Evolutionary conservation across 805 yeast genomes (phyloP).

Genomic region (Schizosaccharomyces lindneri): DNA sequence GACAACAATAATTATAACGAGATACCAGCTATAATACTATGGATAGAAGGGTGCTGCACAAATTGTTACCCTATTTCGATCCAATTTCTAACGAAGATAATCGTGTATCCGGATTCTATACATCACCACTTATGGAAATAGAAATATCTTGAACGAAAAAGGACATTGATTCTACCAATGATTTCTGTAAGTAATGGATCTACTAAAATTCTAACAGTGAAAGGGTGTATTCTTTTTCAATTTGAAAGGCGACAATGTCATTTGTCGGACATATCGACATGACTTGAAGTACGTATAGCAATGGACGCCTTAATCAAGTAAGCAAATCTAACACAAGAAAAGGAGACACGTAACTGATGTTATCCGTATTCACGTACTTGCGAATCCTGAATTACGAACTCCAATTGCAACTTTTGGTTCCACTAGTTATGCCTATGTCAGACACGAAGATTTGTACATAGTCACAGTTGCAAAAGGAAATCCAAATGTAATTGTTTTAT

Average conservation of each 20-base stretch:
- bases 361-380: slow-evolving; percentile 75
- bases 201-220: neutral
- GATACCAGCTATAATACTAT: too few species aligned
- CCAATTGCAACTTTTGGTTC: slow-evolving; percentile 74
- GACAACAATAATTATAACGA: too few species aligned
- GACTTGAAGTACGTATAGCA: slow-evolving; percentile 39
- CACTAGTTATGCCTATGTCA: slow-evolving; percentile 66
- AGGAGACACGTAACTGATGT: slow-evolving; percentile 28
- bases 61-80: too few species aligned
- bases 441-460: slow-evolving; percentile 37
- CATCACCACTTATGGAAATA: too few species aligned
- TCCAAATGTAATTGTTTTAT: slow-evolving; percentile 54
- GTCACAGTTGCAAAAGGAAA: slow-evolving; percentile 80
- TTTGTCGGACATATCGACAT: slow-evolving; percentile 47
- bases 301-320: neutral
- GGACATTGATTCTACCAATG: neutral
- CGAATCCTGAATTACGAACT: slow-evolving; percentile 34
- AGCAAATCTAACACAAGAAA: neutral
- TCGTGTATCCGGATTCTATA: too few species aligned
- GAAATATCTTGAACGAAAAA: too few species aligned
- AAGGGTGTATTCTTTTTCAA: slow-evolving; percentile 61
- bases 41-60: too few species aligned
- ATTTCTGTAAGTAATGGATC: neutral
- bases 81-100: too few species aligned
- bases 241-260: slow-evolving; percentile 57